phyloP scores from a whole-genome alignment of 2,329 filamentous ascomycete genomes.

The Leptographium lundbergii region DNA sequence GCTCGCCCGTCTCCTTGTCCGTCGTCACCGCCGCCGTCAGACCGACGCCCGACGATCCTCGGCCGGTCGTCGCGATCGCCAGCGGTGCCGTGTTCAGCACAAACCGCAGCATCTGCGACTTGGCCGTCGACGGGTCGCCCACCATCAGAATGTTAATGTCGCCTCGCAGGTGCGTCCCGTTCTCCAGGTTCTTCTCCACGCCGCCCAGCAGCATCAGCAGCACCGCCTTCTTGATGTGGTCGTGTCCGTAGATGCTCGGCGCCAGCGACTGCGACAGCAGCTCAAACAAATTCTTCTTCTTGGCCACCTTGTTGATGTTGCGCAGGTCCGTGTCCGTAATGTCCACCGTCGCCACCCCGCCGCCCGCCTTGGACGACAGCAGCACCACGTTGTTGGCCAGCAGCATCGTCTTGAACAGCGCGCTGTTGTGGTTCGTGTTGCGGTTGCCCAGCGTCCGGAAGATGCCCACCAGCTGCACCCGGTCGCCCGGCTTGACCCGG shows the following conservation, averaged over 20 bases:
- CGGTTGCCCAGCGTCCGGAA: conserved; percentile 90
- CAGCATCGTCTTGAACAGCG: conserved; percentile 87
- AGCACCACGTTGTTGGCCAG: conserved; percentile 92
- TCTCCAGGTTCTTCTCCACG: conserved; percentile 97
- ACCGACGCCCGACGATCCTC: conserved; percentile 94
- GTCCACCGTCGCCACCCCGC: conserved; percentile 77
- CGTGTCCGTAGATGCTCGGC: conserved; percentile 92
- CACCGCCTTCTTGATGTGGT: conserved; percentile 96
- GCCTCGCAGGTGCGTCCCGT: conserved; percentile 92
- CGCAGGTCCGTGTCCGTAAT: conserved; percentile 96
- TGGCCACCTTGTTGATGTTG: conserved; percentile 96
- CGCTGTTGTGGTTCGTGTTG: conserved; percentile 80
- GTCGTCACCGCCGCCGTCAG: conserved; percentile 90
- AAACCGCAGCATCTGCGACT: conserved; percentile 94
- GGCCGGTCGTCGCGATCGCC: conserved; percentile 92
- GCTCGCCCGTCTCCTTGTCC: conserved; percentile 94
- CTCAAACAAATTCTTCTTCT: conserved; percentile 88
- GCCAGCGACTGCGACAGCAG: conserved; percentile 87
- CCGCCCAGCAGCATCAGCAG: conserved; percentile 88
- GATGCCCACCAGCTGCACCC: conserved; percentile 93
- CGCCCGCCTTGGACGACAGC: conserved; percentile 89
- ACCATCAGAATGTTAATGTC: conserved; percentile 99
- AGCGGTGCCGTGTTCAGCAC: conserved; percentile 94
- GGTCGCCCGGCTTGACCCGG: conserved; percentile 85
- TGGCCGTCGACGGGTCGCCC: conserved; percentile 93